Percentiles rank a stretch among this genome's conserved stretches.
These are phyloP conservation scores for Podaxis rugospora DNA, from an alignment of 768 basidiomycete species.

Conservation along the genomic window DNA sequence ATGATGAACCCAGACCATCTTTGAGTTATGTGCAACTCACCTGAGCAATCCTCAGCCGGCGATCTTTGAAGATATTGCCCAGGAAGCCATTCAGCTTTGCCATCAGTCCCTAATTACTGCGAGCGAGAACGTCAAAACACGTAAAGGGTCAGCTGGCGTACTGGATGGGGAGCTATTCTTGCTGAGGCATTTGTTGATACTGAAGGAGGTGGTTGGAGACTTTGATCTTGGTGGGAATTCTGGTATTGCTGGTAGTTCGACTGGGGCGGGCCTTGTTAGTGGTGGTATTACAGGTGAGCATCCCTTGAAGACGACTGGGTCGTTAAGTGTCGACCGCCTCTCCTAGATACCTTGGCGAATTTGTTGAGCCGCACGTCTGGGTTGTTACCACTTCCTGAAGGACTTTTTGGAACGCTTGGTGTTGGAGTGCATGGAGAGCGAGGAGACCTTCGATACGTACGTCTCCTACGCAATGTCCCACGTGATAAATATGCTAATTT, in stretches of 20 bases:
- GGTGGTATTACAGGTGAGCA: constrained; percentile 55
- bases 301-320: background rate
- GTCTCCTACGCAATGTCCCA: constrained; percentile 13
- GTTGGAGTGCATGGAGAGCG: constrained; percentile 49
- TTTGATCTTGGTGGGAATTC: constrained; percentile 51
- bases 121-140: constrained; percentile 55
- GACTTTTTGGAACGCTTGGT: constrained; percentile 66
- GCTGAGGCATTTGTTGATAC: constrained; percentile 81
- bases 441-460: constrained; percentile 65
- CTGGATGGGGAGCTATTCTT: constrained; percentile 85
- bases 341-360: constrained; percentile 49
- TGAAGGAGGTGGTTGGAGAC: constrained; percentile 82
- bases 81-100: constrained; percentile 84
- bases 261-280: constrained; percentile 12
- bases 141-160: constrained; percentile 40
- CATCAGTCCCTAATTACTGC: constrained; percentile 76
- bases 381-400: constrained; percentile 49
- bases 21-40: background rate
- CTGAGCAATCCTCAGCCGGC: constrained; percentile 53
- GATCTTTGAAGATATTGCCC: constrained; percentile 95
- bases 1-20: constrained; percentile 12
- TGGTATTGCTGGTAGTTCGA: constrained; percentile 11
- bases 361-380: constrained; percentile 60
- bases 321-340: background rate
- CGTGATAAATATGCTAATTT: background rate